Percentiles rank a stretch among this genome's conserved stretches.
phyloP scores from a whole-genome alignment of 176 grass and related monocot genomes.

The Leersia perrieri region DNA sequence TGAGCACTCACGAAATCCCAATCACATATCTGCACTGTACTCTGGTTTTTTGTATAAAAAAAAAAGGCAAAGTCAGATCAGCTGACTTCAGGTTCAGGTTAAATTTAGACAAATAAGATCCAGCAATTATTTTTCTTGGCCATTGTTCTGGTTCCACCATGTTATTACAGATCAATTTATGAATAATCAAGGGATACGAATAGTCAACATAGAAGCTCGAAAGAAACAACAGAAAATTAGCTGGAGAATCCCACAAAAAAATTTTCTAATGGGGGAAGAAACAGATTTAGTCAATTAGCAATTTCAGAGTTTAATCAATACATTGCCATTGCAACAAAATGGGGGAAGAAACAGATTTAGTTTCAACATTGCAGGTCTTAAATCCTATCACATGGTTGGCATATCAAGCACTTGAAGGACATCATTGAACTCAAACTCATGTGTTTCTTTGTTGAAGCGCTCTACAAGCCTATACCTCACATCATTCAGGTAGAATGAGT shows the following conservation, averaged over 20 bases:
- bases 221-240: neutral
- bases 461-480: slow-evolving; percentile 75
- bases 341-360: neutral
- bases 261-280: neutral
- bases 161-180: neutral
- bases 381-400: slow-evolving; percentile 61
- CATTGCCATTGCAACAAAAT: neutral
- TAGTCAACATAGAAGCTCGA: neutral
- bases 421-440: slow-evolving; percentile 85
- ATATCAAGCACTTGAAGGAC: slow-evolving; percentile 84
- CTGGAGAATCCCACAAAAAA: neutral
- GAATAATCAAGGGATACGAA: neutral
- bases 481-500: slow-evolving; percentile 92
- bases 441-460: slow-evolving; percentile 83
- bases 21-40: neutral
- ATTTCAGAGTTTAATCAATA: neutral
- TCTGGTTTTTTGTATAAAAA: too few relatives aligned
- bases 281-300: neutral
- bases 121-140: neutral
- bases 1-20: neutral
- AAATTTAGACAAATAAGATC: neutral
- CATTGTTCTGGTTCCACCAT: neutral
- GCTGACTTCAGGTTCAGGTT: neutral
- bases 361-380: neutral
- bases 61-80: neutral